Evolutionary conservation across 257 asterid species (phyloP).

Genomic region (Solanum infundibuliforme): DNA sequence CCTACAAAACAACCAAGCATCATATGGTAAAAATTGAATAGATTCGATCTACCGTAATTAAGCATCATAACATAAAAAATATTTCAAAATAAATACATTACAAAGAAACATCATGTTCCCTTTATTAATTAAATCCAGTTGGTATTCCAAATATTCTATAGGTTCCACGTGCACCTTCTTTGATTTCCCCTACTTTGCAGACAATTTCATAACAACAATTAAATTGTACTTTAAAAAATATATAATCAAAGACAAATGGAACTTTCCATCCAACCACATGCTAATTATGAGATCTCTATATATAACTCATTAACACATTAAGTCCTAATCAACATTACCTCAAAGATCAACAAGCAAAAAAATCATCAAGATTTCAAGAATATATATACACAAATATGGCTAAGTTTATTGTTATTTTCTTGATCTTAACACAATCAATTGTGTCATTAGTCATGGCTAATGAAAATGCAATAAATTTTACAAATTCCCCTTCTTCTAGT

Average conservation of each 20-base stretch:
- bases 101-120: slow-evolving; percentile 33
- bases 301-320: neutral
- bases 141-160: slow-evolving; percentile 14
- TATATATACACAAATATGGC: neutral
- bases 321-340: neutral
- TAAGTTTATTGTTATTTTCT: slow-evolving; percentile 1
- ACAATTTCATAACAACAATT: slow-evolving; percentile 13
- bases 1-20: neutral
- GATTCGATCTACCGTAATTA: neutral
- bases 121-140: slow-evolving; percentile 6
- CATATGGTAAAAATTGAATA: neutral
- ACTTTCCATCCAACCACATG: slow-evolving; percentile 14
- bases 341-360: neutral
- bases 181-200: slow-evolving; percentile 25
- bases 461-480: neutral
- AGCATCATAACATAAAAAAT: neutral
- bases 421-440: slow-evolving; percentile 4
- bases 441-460: slow-evolving; percentile 2
- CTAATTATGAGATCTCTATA: neutral
- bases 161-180: slow-evolving; percentile 21
- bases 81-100: neutral
- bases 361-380: neutral
- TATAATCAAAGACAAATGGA: neutral
- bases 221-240: neutral
- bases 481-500: neutral